These are phyloP conservation scores for Coniochaeta hoffmannii DNA, from an alignment of 2,329 filamentous ascomycete species.

Conservation along the genomic window DNA sequence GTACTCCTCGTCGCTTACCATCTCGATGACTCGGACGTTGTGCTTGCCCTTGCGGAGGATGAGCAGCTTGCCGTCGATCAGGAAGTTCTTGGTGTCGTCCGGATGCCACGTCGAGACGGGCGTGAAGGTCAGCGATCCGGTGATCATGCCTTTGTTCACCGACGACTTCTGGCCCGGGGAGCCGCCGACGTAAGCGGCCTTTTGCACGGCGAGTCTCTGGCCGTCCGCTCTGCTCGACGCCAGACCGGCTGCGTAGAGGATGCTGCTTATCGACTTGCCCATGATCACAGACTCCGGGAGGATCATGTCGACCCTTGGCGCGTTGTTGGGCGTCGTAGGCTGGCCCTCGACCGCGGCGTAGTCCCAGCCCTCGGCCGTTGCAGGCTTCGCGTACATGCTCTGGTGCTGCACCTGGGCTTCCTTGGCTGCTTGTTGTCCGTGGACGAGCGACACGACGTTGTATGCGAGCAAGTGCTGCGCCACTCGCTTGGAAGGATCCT, in stretches of 20 bases:
- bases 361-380: constrained; percentile 7
- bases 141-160: constrained; percentile 11
- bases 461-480: constrained; percentile 79
- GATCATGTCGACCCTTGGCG: constrained; percentile 45
- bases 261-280: constrained; percentile 46
- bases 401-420: constrained; percentile 51
- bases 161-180: constrained; percentile 31
- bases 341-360: constrained; percentile 7
- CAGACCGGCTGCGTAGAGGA: constrained; percentile 55
- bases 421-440: constrained; percentile 59
- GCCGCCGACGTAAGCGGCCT: constrained; percentile 55
- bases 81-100: constrained; percentile 49
- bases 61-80: constrained; percentile 52
- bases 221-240: constrained; percentile 48
- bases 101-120: constrained; percentile 53
- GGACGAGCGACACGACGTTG: constrained; percentile 74
- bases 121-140: constrained; percentile 47
- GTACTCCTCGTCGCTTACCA: constrained; percentile 51
- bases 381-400: constrained; percentile 35
- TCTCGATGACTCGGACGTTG: constrained; percentile 53
- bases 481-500: constrained; percentile 61
- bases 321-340: constrained; percentile 32
- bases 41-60: constrained; percentile 58
- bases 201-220: constrained; percentile 45
- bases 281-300: constrained; percentile 51